phyloP scores from a whole-genome alignment of 495 filamentous ascomycete genomes.

The Annulohypoxylon nitens region DNA sequence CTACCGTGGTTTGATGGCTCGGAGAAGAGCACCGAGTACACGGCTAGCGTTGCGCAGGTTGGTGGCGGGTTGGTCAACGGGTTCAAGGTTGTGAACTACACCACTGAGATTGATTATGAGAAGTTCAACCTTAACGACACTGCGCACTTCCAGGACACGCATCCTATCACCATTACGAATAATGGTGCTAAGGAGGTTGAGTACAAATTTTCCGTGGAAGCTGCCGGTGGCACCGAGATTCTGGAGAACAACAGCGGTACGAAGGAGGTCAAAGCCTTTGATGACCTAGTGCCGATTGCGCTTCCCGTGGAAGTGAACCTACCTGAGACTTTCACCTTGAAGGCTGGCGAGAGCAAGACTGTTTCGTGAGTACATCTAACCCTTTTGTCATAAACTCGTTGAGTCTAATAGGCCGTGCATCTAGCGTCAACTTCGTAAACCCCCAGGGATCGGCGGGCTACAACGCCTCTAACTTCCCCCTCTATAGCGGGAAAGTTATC shows the following conservation, averaged over 20 bases:
- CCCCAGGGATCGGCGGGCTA: slow-evolving; percentile 13
- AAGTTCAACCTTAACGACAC: slow-evolving; percentile 63
- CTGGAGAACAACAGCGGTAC: slow-evolving; percentile 8
- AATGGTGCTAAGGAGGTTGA: slow-evolving; percentile 51
- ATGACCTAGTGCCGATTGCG: slow-evolving; percentile 13
- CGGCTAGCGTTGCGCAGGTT: slow-evolving; percentile 59
- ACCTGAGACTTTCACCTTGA: slow-evolving; percentile 23
- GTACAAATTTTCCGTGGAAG: slow-evolving; percentile 51
- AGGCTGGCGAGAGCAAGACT: slow-evolving; percentile 26
- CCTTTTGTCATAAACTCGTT: no score
- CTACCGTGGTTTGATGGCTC: slow-evolving; percentile 57
- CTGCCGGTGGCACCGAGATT: slow-evolving; percentile 33
- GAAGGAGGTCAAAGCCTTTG: slow-evolving; percentile 16
- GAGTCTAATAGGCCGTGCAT: background rate
- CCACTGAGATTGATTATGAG: slow-evolving; percentile 53
- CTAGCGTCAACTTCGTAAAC: slow-evolving; percentile 21
- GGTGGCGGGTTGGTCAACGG: slow-evolving; percentile 62
- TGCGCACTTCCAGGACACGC: slow-evolving; percentile 52
- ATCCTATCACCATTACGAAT: slow-evolving; percentile 60
- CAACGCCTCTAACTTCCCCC: slow-evolving; percentile 42
- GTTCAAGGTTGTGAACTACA: slow-evolving; percentile 56
- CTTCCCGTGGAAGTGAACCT: slow-evolving; percentile 14
- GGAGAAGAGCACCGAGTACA: slow-evolving; percentile 46
- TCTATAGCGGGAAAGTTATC: slow-evolving; percentile 56
- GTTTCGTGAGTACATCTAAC: slow-evolving; percentile 20